Base-by-base conservation (phyloP, 306 rosid species). In the Quercus alba region DNA sequence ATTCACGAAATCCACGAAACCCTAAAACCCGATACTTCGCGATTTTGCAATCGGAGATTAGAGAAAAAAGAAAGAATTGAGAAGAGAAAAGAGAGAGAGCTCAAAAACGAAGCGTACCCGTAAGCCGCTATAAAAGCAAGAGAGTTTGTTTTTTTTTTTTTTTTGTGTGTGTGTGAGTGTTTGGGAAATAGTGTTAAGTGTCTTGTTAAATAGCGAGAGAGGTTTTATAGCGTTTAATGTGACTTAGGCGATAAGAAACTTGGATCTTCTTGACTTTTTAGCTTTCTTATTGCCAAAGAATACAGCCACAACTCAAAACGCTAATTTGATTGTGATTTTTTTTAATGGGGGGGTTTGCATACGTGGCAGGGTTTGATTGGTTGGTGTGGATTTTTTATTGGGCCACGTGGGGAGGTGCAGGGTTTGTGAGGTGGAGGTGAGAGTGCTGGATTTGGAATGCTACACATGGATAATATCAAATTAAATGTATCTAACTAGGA, bases 241-340 rank as follows among this genome's bases (percentile, higher is more conserved):
- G 81, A 76, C 98, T 89, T 92, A 62, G 77, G 7, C 14, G 76
- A 77, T 79, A 90, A 90, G 94, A 87, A 87, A 91, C 33, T 81
- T 33, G 21, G 44, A 41, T 41, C 46, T 41, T 14, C 9, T 44
- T 18, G 86, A 82, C 81, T 68, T 70, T 68, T 1, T 5, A 12
- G 63, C 20, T 80, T 84, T 61, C 87, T 73, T 84, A 68, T 7
- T 8, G 66, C 15, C 54, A 4, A 84, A 68, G 85, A 56, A 41
- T 41, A 7, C 12, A 41, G 46, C 46, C 46, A 41, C 46, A 2
- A 41, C 12, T 41, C 46, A 19, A 77, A 13, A 20, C 21, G 25
- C 1, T 19, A 30, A 71, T 54, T 13, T 55, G 41, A 30, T 33
- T 61, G 63, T 2, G 54, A 11, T 49, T 12, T 12, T 3, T 3